Evolutionary conservation across 106 monocot species (phyloP).

Genomic region (Phalaenopsis aphrodite): DNA sequence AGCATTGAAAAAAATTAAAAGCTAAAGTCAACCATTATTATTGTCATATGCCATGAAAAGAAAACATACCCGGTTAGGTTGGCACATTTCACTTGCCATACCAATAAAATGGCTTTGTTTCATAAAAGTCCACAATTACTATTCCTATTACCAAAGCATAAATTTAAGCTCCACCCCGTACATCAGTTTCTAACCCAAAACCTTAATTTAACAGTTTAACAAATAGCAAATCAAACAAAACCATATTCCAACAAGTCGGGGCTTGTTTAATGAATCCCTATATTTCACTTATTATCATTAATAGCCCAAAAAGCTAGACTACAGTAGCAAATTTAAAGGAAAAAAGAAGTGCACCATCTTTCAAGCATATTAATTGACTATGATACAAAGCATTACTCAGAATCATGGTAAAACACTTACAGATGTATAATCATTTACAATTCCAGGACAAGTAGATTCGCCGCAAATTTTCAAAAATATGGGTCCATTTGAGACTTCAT

Average conservation of each 20-base stretch:
- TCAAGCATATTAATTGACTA: neutral
- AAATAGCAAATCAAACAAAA: neutral
- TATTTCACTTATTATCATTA: neutral
- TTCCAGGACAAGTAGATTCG: constrained; percentile 80
- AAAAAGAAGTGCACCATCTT: neutral
- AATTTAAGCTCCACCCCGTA: neutral
- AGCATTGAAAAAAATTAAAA: neutral
- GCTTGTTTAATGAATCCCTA: neutral
- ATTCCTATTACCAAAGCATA: neutral
- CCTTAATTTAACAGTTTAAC: neutral
- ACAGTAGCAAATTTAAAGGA: constrained; percentile 7
- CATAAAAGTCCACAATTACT: neutral
- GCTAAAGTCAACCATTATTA: neutral
- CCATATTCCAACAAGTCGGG: neutral
- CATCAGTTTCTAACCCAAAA: neutral
- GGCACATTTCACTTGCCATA: neutral
- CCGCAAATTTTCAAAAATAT: constrained; percentile 89
- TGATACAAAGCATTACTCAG: neutral
- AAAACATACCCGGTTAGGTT: neutral
- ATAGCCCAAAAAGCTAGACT: neutral
- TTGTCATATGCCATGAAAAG: neutral
- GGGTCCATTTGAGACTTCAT: constrained; percentile 48
- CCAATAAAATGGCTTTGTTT: neutral
- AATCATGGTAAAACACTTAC: constrained; percentile 31
- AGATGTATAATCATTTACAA: constrained; percentile 68